phyloP scores from a whole-genome alignment of 306 rosid species.

The Medicago ruthenica region DNA sequence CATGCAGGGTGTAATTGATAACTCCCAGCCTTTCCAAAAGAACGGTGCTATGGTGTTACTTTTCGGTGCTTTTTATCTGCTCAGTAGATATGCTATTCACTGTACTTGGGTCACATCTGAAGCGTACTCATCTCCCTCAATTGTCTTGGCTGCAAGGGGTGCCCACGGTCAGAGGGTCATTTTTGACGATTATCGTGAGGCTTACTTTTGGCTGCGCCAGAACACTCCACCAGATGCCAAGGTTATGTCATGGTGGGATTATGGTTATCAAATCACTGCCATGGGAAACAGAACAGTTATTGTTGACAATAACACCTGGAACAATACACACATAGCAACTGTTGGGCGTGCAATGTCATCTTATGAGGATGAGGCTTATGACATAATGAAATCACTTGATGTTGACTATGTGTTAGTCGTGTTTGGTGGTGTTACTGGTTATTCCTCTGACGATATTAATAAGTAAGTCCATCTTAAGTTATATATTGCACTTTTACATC shows the following conservation, averaged over 20 bases:
- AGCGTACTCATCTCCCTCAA: conserved; percentile 99
- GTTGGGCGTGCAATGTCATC: conserved; percentile 99
- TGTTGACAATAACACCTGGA: conserved; percentile 99
- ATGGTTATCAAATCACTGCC: conserved; percentile 97
- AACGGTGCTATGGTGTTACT: conserved; percentile 86
- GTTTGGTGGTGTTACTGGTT: conserved; percentile 98
- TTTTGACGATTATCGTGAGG: conserved; percentile 98
- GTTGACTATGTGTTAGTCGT: conserved; percentile 97
- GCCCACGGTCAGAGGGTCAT: conserved; percentile 95
- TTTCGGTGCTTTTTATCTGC: conserved; percentile 94
- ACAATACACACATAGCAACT: conserved; percentile 98
- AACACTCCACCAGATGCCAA: conserved; percentile 96
- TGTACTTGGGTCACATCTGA: conserved; percentile 99
- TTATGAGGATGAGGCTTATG: conserved; percentile 95
- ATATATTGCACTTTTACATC: conserved; percentile 26
- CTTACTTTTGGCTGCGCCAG: conserved; percentile 98
- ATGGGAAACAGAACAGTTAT: conserved; percentile 99
- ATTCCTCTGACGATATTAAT: conserved; percentile 98
- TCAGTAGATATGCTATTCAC: conserved; percentile 87
- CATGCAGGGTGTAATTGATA: conserved; percentile 81
- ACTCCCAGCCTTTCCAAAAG: conserved; percentile 94
- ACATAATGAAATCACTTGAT: conserved; percentile 90
- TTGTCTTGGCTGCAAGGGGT: conserved; percentile 99
- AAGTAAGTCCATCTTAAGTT: conserved; percentile 68
- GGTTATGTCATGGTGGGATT: conserved; percentile 99